These are phyloP conservation scores for Microdochium bolleyi DNA, from an alignment of 2,329 filamentous ascomycete genomes.

Conservation along the genomic window DNA sequence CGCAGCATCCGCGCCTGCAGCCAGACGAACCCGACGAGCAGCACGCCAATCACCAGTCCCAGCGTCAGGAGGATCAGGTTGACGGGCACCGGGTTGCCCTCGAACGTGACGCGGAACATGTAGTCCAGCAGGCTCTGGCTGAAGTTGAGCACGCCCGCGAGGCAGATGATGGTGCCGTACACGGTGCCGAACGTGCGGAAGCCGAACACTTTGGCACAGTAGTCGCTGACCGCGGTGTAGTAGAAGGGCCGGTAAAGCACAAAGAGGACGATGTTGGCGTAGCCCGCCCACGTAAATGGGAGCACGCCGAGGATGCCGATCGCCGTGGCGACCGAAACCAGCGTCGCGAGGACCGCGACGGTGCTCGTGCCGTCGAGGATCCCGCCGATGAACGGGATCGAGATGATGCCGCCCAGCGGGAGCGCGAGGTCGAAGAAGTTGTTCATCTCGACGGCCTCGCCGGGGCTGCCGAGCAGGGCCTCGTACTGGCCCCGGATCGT, in stretches of 20 bases:
- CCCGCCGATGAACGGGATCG: conserved; percentile 77
- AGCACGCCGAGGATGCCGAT: conserved; percentile 75
- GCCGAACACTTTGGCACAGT: conserved; percentile 84
- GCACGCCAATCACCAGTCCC: conserved; percentile 56
- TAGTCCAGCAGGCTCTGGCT: conserved; percentile 73
- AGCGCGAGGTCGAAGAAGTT: conserved; percentile 81
- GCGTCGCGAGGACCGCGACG: conserved; percentile 57
- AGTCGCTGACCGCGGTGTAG: conserved; percentile 86
- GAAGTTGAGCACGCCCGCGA: conserved; percentile 79
- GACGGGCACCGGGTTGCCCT: conserved; percentile 66
- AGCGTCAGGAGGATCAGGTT: conserved; percentile 59
- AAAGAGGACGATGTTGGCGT: conserved; percentile 70
- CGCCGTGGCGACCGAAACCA: conserved; percentile 63
- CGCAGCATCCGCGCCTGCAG: conserved; percentile 22
- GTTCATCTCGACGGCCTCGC: conserved; percentile 63
- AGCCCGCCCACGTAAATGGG: conserved; percentile 61
- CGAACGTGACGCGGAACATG: conserved; percentile 65
- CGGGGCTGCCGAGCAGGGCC: conserved; percentile 57
- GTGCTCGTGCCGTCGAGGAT: conserved; percentile 74
- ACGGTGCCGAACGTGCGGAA: conserved; percentile 89
- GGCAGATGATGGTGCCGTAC: conserved; percentile 84
- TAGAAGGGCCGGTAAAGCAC: conserved; percentile 83
- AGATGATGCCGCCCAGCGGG: conserved; percentile 74
- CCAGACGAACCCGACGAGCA: conserved; percentile 60
- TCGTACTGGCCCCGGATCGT: conserved; percentile 78